Evolutionary conservation across 75 land plant species (phyloP), one percentile per base, ranked within the genome.

Genomic region (Selaginella moellendorffii): DNA sequence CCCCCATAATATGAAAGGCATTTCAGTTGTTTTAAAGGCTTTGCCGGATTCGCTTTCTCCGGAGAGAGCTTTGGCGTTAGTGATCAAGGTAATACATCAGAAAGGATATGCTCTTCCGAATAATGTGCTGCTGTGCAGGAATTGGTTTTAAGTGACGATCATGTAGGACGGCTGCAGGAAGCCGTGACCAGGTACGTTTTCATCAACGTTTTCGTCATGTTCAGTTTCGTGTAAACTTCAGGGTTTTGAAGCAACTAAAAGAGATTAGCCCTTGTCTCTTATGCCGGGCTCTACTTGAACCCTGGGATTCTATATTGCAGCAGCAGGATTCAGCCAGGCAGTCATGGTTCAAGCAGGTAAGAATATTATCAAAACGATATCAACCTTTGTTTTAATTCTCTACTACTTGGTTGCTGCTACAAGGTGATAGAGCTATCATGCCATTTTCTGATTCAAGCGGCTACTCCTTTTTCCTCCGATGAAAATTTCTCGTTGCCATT

Each of bases 371-470:
- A 36, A 14, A 36, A 36, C n/a, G n/a, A n/a, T n/a, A 36, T 36
- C 14, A 14, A 36, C 46, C 5, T 36, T 36, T 5, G 46, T 36
- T 5, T 36, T 36, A 14, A 14, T 36, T 36, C n/a, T n/a, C n/a
- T n/a, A n/a, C n/a, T n/a, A n/a, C n/a, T n/a, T n/a, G n/a, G n/a
- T n/a, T n/a, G n/a, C n/a, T n/a, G n/a, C n/a, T 51, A 56, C 46
- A 23, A 73, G 78, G 67, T 76, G 53, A 67, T 75, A 42, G 78
- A 74, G 26, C 77, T 76, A 25, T 62, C 77, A 31, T 62, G 66
- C 31, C 54, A 62, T 30, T 30, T 73, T 23, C 71, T 76, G 52
- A 29, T 76, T 1, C 71, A 73, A 24, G 63, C 77, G 30, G 65
- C 71, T 20, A 27, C 54, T 26, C 71, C 65, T 53, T 63, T 76